Evolutionary conservation across 805 yeast species (phyloP).

Genomic region (Barnettozyma californica): DNA sequence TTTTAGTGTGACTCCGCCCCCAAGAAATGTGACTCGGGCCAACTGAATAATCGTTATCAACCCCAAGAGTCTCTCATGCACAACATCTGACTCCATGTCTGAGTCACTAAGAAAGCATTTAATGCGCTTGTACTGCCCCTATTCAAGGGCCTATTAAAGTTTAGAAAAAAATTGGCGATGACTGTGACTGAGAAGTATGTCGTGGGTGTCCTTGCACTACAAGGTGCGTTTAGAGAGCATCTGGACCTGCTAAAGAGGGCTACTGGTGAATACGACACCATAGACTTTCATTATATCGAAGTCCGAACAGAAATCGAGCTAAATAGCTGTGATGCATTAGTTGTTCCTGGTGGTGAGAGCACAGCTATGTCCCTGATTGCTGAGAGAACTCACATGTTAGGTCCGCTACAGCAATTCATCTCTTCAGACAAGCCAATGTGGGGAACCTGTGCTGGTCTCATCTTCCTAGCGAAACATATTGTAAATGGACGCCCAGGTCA

Average conservation of each 20-base stretch:
- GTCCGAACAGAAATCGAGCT: not conserved
- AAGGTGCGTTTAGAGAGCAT: not conserved
- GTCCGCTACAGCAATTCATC: not conserved
- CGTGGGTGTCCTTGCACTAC: not conserved
- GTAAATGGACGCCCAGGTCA: not conserved
- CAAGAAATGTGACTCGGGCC: not conserved
- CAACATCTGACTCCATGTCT: not conserved
- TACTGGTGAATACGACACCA: not conserved
- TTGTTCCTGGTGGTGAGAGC: not conserved
- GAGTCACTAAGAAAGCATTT: not conserved
- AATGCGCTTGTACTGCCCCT: not conserved
- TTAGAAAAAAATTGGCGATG: not conserved
- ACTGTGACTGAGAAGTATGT: not conserved
- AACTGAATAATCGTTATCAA: not conserved
- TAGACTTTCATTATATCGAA: not conserved
- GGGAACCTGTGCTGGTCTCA: not conserved
- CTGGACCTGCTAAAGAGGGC: not conserved
- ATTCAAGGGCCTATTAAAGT: not conserved
- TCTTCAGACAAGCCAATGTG: not conserved
- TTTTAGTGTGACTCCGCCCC: not conserved
- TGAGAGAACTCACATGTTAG: not conserved
- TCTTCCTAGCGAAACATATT: not conserved
- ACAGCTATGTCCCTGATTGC: not conserved
- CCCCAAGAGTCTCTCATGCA: not conserved
- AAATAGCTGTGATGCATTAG: not conserved